These are phyloP conservation scores for Tolypocladium album DNA, from an alignment of 2,329 filamentous ascomycete genomes.

Conservation along the genomic window DNA sequence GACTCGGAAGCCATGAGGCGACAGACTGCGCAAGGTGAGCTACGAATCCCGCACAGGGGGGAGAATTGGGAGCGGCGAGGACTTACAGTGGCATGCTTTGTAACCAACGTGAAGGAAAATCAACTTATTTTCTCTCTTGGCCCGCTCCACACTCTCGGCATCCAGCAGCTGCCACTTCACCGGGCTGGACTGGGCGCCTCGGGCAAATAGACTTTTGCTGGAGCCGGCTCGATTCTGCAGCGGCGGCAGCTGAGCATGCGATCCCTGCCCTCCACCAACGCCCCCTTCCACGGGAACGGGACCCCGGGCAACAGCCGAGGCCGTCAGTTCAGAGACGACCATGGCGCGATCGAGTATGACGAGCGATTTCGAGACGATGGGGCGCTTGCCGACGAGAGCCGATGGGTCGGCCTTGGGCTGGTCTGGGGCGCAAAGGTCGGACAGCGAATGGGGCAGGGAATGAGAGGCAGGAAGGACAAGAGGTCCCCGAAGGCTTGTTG, in stretches of 20 bases:
- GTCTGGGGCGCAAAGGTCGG: not conserved
- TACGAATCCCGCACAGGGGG: not conserved
- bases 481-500: not conserved
- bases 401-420: not conserved
- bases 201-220: slow-evolving; percentile 46
- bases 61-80: slow-evolving; percentile 3
- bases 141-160: slow-evolving; percentile 63
- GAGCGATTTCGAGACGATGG: not conserved
- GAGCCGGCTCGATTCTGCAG: slow-evolving; percentile 24
- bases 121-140: slow-evolving; percentile 72
- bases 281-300: slow-evolving; percentile 12
- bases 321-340: slow-evolving; percentile 20
- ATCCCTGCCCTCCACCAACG: slow-evolving; percentile 4
- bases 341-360: not conserved
- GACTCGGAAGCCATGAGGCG: slow-evolving; percentile 91
- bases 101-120: slow-evolving; percentile 95
- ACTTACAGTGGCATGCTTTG: slow-evolving; percentile 85
- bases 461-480: not conserved
- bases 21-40: slow-evolving; percentile 42
- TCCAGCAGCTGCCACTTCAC: slow-evolving; percentile 91
- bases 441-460: not conserved
- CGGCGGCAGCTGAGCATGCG: slow-evolving; percentile 8
- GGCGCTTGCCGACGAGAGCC: not conserved
- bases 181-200: slow-evolving; percentile 65
- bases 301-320: slow-evolving; percentile 22